These are phyloP conservation scores for Chlamydomonas sp. DNA, from an alignment of 139 green algal genomes.

Conservation along the genomic window DNA sequence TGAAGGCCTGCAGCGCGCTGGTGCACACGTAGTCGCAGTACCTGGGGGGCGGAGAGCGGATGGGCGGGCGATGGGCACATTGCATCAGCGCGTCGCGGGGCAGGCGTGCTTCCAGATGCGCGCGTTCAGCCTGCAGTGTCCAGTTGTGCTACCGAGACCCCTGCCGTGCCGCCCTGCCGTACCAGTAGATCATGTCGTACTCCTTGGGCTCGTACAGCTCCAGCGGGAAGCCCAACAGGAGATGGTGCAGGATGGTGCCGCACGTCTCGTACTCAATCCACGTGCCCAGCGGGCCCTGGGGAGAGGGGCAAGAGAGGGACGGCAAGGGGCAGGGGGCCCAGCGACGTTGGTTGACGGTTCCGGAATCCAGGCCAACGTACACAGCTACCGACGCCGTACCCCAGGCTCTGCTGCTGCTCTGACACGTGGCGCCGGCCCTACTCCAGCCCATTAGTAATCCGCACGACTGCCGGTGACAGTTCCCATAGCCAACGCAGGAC, in stretches of 20 bases:
- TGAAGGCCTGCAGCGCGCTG: background rate
- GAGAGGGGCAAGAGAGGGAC: background rate
- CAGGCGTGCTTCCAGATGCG: background rate
- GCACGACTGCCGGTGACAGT: too few relatives aligned
- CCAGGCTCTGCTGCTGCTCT: too few relatives aligned
- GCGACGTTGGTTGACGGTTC: too few relatives aligned
- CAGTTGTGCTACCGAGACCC: background rate
- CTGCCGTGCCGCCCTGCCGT: background rate
- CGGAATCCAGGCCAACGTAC: too few relatives aligned
- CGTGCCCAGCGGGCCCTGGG: constrained; percentile 63
- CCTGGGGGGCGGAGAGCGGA: background rate
- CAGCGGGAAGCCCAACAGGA: constrained; percentile 85
- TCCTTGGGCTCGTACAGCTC: constrained; percentile 82
- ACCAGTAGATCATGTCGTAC: constrained; percentile 83
- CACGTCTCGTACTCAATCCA: constrained; percentile 80
- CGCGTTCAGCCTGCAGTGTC: background rate
- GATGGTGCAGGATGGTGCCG: constrained; percentile 65
- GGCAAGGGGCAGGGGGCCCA: background rate
- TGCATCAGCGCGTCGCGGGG: background rate
- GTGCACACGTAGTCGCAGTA: constrained; percentile 38
- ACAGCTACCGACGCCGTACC: too few relatives aligned
- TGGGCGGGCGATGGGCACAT: background rate
- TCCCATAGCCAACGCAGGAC: too few relatives aligned
- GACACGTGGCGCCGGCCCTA: too few relatives aligned
- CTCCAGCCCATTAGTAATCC: too few relatives aligned